Conservation (phyloP, 108 stramenopile genomes). For the Fistulifera pelliculosa region DNA sequence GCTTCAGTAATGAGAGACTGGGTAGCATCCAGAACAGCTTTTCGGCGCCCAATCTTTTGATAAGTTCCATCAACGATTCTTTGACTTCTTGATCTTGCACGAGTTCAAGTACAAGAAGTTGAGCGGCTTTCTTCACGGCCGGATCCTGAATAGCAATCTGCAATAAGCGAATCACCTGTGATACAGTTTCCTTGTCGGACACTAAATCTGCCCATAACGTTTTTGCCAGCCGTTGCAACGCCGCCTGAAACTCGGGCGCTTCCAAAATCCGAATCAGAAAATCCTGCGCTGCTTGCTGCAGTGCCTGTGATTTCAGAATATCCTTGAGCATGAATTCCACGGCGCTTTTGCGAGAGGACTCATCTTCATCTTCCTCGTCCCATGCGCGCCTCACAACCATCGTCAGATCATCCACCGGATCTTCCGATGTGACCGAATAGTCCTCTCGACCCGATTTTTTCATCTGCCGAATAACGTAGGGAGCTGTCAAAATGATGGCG, state of each 20-base stretch:
- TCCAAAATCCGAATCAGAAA: slow-evolving; percentile 44
- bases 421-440: slow-evolving; percentile 16
- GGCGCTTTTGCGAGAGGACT: slow-evolving; percentile 1
- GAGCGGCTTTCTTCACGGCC: slow-evolving; percentile 44
- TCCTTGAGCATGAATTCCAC: slow-evolving; percentile 28
- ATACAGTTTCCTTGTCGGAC: slow-evolving; percentile 58
- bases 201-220: slow-evolving; percentile 70
- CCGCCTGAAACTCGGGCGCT: slow-evolving; percentile 53
- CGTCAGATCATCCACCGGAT: slow-evolving; percentile 33
- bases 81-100: slow-evolving; percentile 68
- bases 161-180: slow-evolving; percentile 58
- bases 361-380: slow-evolving; percentile 10
- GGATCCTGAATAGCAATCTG: slow-evolving; percentile 63
- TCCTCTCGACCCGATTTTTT: slow-evolving; percentile 1
- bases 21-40: slow-evolving; percentile 47
- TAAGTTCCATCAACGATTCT: slow-evolving; percentile 47
- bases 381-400: slow-evolving; percentile 14
- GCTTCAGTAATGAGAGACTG: slow-evolving; percentile 57
- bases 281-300: slow-evolving; percentile 34
- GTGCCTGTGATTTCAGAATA: slow-evolving; percentile 22
- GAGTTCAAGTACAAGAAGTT: slow-evolving; percentile 49
- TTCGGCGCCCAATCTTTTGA: slow-evolving; percentile 62
- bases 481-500: slow-evolving; percentile 4
- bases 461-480: slow-evolving; percentile 8
- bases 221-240: slow-evolving; percentile 42